phyloP scores from a whole-genome alignment of 2,329 filamentous ascomycete species.

The Cladosporium sp. region DNA sequence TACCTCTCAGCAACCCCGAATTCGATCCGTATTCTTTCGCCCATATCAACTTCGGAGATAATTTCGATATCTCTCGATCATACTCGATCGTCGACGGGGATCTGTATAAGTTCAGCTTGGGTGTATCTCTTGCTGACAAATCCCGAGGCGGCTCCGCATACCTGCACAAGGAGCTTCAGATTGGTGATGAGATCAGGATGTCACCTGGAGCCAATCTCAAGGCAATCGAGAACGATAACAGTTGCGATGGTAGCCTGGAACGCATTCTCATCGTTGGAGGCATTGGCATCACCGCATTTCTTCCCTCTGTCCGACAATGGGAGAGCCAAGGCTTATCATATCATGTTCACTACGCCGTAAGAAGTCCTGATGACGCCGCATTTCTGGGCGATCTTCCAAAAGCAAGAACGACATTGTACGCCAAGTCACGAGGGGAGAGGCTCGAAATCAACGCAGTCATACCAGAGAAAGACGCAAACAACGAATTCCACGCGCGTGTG shows the following conservation, averaged over 20 bases:
- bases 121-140: constrained; percentile 51
- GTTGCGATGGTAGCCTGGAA: constrained; percentile 43
- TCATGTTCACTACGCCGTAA: constrained; percentile 57
- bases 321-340: constrained; percentile 35
- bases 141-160: constrained; percentile 60
- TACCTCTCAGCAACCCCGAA: constrained; percentile 21
- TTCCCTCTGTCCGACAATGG: constrained; percentile 44
- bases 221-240: not conserved
- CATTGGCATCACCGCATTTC: constrained; percentile 63
- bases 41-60: constrained; percentile 53
- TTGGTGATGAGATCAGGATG: constrained; percentile 50
- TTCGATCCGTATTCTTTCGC: constrained; percentile 51
- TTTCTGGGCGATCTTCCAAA: constrained; percentile 39
- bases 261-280: constrained; percentile 63
- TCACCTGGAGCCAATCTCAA: constrained; percentile 4
- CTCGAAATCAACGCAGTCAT: not conserved
- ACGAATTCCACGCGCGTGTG: constrained; percentile 53
- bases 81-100: constrained; percentile 59
- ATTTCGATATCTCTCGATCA: constrained; percentile 47
- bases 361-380: constrained; percentile 49
- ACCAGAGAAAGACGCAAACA: constrained; percentile 17
- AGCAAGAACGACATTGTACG: not conserved
- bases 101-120: constrained; percentile 51
- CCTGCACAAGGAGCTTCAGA: constrained; percentile 47
- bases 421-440: not conserved